phyloP scores from a whole-genome alignment of 2,329 filamentous ascomycete species.

The Cercospora sojina region DNA sequence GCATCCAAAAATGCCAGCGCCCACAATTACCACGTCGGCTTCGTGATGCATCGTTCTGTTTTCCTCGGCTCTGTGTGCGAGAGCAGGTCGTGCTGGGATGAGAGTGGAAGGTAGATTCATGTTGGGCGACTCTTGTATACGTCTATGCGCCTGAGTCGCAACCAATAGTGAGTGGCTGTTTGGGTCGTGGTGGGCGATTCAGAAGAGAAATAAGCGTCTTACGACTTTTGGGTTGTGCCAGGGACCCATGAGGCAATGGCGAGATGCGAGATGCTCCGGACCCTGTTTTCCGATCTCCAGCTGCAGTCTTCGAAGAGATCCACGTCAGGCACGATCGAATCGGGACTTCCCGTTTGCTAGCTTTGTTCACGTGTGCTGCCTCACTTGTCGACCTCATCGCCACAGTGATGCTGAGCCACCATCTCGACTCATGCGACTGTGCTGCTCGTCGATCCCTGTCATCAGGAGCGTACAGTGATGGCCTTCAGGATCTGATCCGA shows the following conservation, averaged over 20 bases:
- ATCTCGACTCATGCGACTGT: background rate
- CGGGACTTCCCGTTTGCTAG: background rate
- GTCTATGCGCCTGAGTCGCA: constrained; percentile 1
- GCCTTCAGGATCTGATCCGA: background rate
- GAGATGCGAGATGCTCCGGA: background rate
- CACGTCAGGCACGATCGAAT: constrained; percentile 1
- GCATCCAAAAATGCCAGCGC: constrained; percentile 86
- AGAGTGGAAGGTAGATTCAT: constrained; percentile 11
- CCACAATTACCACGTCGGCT: constrained; percentile 84
- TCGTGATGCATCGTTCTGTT: constrained; percentile 57
- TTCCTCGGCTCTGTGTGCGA: constrained; percentile 36
- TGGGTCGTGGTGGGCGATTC: background rate
- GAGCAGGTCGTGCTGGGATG: constrained; percentile 16
- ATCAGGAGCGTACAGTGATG: background rate
- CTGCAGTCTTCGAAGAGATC: background rate
- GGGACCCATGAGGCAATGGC: constrained; percentile 3
- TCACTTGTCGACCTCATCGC: background rate
- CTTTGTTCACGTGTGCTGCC: background rate
- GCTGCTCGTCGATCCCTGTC: background rate
- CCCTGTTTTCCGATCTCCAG: background rate
- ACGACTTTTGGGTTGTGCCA: constrained; percentile 3
- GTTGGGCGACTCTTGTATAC: constrained; percentile 9
- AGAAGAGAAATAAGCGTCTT: constrained; percentile 2
- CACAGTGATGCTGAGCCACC: background rate
- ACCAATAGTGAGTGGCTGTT: background rate